phyloP scores from a whole-genome alignment of 495 filamentous ascomycete genomes.

The Beverwykella pulmonaria region DNA sequence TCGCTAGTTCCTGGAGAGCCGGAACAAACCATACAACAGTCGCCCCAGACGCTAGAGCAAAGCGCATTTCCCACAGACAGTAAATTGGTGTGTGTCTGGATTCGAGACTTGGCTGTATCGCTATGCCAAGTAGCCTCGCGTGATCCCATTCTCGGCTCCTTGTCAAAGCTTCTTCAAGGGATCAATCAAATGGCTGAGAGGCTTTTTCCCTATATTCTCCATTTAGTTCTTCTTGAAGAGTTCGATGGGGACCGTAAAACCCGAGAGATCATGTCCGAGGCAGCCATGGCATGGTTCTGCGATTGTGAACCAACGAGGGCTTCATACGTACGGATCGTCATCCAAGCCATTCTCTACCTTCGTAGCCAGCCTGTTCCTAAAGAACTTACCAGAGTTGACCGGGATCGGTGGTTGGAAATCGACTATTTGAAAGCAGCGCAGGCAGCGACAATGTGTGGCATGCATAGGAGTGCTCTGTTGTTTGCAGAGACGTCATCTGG shows the following conservation, averaged over 20 bases:
- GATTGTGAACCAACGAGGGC: slow-evolving; percentile 46
- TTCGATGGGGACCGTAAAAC: slow-evolving; percentile 54
- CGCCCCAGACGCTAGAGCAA: slow-evolving; percentile 6
- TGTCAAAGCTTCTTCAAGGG: slow-evolving; percentile 29
- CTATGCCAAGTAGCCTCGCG: slow-evolving; percentile 62
- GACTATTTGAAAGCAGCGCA: slow-evolving; percentile 71
- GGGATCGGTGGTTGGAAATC: slow-evolving; percentile 82
- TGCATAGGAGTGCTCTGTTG: slow-evolving; percentile 83
- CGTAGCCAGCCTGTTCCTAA: slow-evolving; percentile 74
- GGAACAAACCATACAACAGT: not conserved
- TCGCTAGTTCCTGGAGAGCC: slow-evolving; percentile 12
- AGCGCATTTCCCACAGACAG: slow-evolving; percentile 9
- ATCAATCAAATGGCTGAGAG: slow-evolving; percentile 37
- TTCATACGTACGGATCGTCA: slow-evolving; percentile 61
- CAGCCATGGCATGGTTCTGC: slow-evolving; percentile 55
- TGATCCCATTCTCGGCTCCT: slow-evolving; percentile 58
- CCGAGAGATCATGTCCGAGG: slow-evolving; percentile 54
- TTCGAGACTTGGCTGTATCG: slow-evolving; percentile 62
- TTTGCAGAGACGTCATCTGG: slow-evolving; percentile 74
- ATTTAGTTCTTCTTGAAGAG: slow-evolving; percentile 68
- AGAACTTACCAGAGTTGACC: slow-evolving; percentile 76
- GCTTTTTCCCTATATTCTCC: slow-evolving; percentile 54
- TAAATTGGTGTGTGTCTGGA: slow-evolving; percentile 55
- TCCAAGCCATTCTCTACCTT: slow-evolving; percentile 85
- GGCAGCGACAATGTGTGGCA: slow-evolving; percentile 77